Conservation (phyloP, 129 eudicot species). For the Silybum marianum region DNA sequence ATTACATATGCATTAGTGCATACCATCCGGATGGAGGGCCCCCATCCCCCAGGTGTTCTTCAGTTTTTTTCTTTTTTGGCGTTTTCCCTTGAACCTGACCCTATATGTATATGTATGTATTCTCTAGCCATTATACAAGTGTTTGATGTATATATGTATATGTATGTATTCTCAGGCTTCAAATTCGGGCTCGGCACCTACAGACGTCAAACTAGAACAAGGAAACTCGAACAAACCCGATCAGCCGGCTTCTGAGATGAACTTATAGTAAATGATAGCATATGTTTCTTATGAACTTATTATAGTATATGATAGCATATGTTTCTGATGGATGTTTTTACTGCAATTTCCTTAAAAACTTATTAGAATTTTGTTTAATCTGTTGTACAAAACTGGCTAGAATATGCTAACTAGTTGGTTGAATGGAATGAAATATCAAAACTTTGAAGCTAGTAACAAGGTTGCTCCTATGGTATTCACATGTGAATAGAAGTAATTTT, state of each 20-base stretch:
- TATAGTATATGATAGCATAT: not conserved
- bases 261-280: constrained; percentile 18
- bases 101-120: too few species aligned
- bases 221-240: constrained; percentile 57
- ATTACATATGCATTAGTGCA: too few species aligned
- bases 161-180: constrained; percentile 38
- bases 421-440: not conserved
- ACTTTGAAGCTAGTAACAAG: not conserved
- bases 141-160: too few species aligned
- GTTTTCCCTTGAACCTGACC: too few species aligned
- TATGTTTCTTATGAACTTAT: not conserved
- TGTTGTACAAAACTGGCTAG: constrained; percentile 22
- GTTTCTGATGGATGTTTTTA: not conserved
- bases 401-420: constrained; percentile 1
- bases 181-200: constrained; percentile 29
- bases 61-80: too few species aligned
- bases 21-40: too few species aligned
- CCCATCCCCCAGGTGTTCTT: too few species aligned
- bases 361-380: not conserved
- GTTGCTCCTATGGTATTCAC: too few species aligned
- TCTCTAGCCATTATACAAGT: too few species aligned
- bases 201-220: constrained; percentile 52
- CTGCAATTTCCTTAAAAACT: not conserved
- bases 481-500: too few species aligned
- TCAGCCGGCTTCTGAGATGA: constrained; percentile 43